Conservation (phyloP, 2,329 filamentous ascomycete species). For the Colletotrichum echinochloae region DNA sequence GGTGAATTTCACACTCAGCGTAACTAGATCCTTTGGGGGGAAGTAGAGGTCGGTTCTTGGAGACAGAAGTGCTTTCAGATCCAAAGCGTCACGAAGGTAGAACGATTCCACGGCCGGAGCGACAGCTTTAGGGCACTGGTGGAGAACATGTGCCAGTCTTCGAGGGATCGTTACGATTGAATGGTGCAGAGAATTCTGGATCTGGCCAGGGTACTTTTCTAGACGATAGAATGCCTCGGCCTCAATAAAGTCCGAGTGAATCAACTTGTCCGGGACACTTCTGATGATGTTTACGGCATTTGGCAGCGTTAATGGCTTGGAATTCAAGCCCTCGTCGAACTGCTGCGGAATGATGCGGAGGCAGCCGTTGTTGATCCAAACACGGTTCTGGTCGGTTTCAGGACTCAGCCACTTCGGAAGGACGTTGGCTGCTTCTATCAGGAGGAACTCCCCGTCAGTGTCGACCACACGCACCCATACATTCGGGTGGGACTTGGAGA, state of each 20-base stretch:
- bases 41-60: conserved; percentile 70
- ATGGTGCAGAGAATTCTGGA: conserved; percentile 80
- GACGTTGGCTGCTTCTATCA: conserved; percentile 91
- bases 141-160: conserved; percentile 83
- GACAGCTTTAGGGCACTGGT: conserved; percentile 79
- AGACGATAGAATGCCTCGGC: conserved; percentile 92
- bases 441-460: conserved; percentile 92
- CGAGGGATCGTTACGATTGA: conserved; percentile 81
- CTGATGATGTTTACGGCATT: conserved; percentile 74
- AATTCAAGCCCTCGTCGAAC: conserved; percentile 52
- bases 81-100: conserved; percentile 86
- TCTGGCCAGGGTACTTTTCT: conserved; percentile 83
- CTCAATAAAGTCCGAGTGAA: conserved; percentile 81
- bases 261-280: conserved; percentile 66
- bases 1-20: conserved; percentile 83
- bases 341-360: conserved; percentile 77
- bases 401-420: conserved; percentile 93
- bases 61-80: conserved; percentile 75
- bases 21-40: conserved; percentile 82
- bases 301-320: conserved; percentile 64
- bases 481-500: conserved; percentile 78
- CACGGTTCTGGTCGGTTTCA: conserved; percentile 86
- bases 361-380: conserved; percentile 87
- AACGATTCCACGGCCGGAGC: conserved; percentile 90
- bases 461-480: conserved; percentile 89